Conservation (phyloP, 169 alveolate genomes). For the Prorocentrum cordatum region DNA sequence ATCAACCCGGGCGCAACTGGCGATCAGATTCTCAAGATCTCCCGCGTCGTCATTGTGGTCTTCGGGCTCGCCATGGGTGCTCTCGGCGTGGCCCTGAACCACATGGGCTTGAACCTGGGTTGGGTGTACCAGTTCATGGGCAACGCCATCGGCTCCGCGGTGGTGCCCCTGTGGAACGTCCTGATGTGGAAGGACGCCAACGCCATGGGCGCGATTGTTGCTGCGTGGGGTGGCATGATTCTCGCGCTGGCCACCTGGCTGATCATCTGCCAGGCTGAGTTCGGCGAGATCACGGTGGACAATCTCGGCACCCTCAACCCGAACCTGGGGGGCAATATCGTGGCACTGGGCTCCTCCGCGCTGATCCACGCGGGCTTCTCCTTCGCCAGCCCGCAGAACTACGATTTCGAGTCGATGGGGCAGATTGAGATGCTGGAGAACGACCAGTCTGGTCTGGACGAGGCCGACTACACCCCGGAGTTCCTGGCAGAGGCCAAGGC, state of each 20-base stretch:
- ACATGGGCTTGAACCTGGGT: constrained; percentile 49
- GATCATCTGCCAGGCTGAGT: background rate
- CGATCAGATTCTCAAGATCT: background rate
- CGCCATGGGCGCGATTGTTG: background rate
- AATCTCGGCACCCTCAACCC: constrained; percentile 3
- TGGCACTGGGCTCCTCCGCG: background rate
- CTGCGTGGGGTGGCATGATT: constrained; percentile 39
- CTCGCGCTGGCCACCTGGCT: constrained; percentile 12
- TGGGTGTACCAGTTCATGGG: constrained; percentile 54
- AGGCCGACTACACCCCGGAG: background rate
- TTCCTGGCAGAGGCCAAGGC: constrained; percentile 32
- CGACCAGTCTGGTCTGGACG: constrained; percentile 16
- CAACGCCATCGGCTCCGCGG: constrained; percentile 43
- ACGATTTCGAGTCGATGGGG: constrained; percentile 35
- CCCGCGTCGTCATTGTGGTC: constrained; percentile 18
- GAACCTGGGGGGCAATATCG: constrained; percentile 27
- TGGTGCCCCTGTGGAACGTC: constrained; percentile 13
- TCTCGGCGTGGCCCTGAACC: constrained; percentile 27
- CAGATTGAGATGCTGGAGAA: constrained; percentile 17
- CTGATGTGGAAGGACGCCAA: constrained; percentile 33
- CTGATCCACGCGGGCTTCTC: constrained; percentile 18
- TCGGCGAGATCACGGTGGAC: constrained; percentile 33
- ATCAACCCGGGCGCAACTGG: constrained; percentile 30
- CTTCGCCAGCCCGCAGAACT: constrained; percentile 10
- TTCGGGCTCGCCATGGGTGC: constrained; percentile 33